These are phyloP conservation scores for Colletotrichum liaoningense DNA, from an alignment of 2,329 filamentous ascomycete species.

Conservation along the genomic window DNA sequence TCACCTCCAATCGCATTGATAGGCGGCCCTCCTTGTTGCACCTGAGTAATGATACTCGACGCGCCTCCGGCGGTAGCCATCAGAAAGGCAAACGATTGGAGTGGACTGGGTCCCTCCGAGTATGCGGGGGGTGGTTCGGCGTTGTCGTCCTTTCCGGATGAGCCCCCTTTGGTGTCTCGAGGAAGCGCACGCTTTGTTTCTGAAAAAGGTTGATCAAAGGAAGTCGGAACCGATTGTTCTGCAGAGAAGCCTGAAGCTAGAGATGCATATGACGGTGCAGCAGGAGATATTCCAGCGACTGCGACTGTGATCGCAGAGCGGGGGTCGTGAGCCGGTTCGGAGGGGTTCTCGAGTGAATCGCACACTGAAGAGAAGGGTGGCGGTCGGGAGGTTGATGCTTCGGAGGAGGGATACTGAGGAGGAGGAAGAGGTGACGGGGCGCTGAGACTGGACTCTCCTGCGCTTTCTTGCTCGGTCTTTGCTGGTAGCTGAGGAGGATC, in stretches of 20 bases:
- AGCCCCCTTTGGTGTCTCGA: conserved; percentile 82
- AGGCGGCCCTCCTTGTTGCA: conserved; percentile 91
- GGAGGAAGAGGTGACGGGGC: conserved; percentile 68
- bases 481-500: conserved; percentile 21
- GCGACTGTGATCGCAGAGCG: conserved; percentile 37
- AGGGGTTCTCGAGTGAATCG: conserved; percentile 51
- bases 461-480: conserved; percentile 21
- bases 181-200: conserved; percentile 89
- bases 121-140: conserved; percentile 96
- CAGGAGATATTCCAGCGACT: conserved; percentile 32
- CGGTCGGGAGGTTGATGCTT: conserved; percentile 64
- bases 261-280: conserved; percentile 68
- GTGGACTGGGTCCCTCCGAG: conserved; percentile 91
- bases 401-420: conserved; percentile 69
- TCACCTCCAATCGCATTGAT: conserved; percentile 90
- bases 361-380: conserved; percentile 73
- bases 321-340: conserved; percentile 47
- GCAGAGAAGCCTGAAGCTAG: conserved; percentile 52
- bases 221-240: conserved; percentile 48
- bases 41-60: conserved; percentile 98
- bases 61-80: conserved; percentile 98
- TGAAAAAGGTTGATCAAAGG: conserved; percentile 65
- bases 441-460: conserved; percentile 39
- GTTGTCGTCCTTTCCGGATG: conserved; percentile 82
- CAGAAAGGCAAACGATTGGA: conserved; percentile 92